Evolutionary conservation across 768 basidiomycete genomes (phyloP), one percentile per base, ranked within the genome.

Genomic region (Termitomyces sp.): DNA sequence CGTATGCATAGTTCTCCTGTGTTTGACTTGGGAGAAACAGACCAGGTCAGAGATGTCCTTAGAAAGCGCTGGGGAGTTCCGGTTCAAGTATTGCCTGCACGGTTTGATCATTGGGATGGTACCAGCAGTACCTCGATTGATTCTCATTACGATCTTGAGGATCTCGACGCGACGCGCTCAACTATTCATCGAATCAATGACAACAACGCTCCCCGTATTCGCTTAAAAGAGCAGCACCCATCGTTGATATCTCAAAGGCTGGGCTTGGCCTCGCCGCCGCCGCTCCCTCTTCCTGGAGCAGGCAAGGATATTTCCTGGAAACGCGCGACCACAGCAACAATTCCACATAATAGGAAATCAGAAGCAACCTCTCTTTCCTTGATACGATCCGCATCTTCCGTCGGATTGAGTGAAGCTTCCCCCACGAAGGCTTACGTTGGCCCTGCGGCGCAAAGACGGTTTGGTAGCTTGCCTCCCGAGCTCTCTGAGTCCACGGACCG

Each of bases 1-100:
- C 71, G 74, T 40, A 76, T 79, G 73, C 73, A 73, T 43, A 79
- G 76, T 60, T 74, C 75, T 14, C 79, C 77, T 32, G 69, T 76
- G 68, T 75, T 77, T 58, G 68, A 66, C 2, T 23, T 59, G 25
- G 67, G 67, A 37, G 69, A 69, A 27, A 66, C 66, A 1, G 56
- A 65, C 31, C 62, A 64, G 23, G 66, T 68, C 45, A 66, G 62
- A 44, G 50, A 66, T 29, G 58, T 66, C 41, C 58, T 65, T 14
- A 57, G 54, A 19, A 65, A 61, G 55, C 66, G 68, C 31, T 67
- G 65, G 61, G 66, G 59, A 23, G 58, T 41, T 34, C 31, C 46
- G 9, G 23, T 37, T 11, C 45, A 41, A 34, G 12, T 29, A 14
- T 47, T 46, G 12, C 29, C 42, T 19, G 7, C 34, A 21, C 34